phyloP scores from a whole-genome alignment of 352 stramenopile species.

The Globisporangium heterothallicum region DNA sequence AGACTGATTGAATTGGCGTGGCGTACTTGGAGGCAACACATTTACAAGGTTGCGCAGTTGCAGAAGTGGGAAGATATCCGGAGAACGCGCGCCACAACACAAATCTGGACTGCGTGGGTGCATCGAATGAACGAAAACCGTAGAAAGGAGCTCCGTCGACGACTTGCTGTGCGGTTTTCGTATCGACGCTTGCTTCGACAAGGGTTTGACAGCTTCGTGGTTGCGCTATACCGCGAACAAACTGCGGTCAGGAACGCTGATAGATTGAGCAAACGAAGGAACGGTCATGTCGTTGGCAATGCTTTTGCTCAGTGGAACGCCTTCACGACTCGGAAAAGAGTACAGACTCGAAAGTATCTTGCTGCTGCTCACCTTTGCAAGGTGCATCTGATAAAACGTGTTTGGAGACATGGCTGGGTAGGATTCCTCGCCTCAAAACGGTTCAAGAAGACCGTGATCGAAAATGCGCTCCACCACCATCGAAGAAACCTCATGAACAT shows the following conservation, averaged over 20 bases:
- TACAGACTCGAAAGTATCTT: neutral
- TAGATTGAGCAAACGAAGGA: neutral
- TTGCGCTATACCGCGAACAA: neutral
- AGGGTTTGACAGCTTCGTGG: conserved; percentile 1
- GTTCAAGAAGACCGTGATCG: neutral
- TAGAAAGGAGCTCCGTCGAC: conserved; percentile 7
- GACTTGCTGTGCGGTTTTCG: conserved; percentile 10
- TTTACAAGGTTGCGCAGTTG: neutral
- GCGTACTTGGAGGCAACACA: conserved; percentile 3
- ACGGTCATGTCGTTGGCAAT: neutral
- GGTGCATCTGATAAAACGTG: neutral
- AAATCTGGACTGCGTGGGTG: conserved; percentile 7
- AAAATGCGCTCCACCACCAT: neutral
- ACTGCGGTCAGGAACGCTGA: neutral
- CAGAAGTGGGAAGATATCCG: neutral
- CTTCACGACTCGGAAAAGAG: neutral
- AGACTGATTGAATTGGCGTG: neutral
- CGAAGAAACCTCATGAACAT: neutral
- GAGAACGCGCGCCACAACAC: neutral
- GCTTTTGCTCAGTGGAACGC: conserved; percentile 3
- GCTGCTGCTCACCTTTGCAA: neutral
- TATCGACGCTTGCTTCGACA: conserved; percentile 6
- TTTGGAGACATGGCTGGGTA: conserved; percentile 4
- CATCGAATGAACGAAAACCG: neutral
- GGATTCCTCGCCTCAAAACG: neutral